A percentile compares a stretch with the other conserved stretches of the same genome.
Evolutionary conservation across 2,329 filamentous ascomycete genomes (phyloP).

Genomic region (Penicillium sp.): DNA sequence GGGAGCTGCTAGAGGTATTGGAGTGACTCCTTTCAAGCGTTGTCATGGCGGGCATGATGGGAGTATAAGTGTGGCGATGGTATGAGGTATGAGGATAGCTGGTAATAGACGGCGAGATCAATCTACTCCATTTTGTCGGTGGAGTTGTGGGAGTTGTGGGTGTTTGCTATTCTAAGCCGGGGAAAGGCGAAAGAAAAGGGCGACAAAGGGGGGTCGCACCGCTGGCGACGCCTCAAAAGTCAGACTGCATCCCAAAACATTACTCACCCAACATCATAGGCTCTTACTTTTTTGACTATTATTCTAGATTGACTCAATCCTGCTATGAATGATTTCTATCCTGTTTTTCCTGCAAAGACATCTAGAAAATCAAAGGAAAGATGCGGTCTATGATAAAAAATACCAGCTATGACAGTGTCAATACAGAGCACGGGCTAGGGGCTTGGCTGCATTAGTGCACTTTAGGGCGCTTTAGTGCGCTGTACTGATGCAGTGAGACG

Average conservation of each 20-base stretch:
- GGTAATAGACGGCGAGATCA: background rate
- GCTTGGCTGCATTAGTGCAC: slow-evolving; percentile 10
- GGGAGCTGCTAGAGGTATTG: slow-evolving; percentile 36
- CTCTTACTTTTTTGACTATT: background rate
- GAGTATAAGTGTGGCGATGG: background rate
- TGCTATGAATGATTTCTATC: background rate
- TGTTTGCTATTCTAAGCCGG: slow-evolving; percentile 6
- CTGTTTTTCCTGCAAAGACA: background rate
- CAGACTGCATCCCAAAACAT: background rate
- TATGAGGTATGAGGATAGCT: too few relatives aligned
- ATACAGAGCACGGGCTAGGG: background rate
- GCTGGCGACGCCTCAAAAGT: background rate
- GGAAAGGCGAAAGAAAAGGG: slow-evolving; percentile 10
- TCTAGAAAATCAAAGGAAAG: background rate
- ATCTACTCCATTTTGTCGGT: slow-evolving; percentile 14
- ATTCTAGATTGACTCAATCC: background rate
- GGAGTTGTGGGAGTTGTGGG: slow-evolving; percentile 2
- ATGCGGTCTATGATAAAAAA: slow-evolving; percentile 1
- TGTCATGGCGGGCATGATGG: slow-evolving; percentile 28
- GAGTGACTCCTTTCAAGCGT: slow-evolving; percentile 36
- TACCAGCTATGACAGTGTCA: slow-evolving; percentile 8
- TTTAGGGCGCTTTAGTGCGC: too few relatives aligned
- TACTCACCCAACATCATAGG: slow-evolving; percentile 3
- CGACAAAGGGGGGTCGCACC: slow-evolving; percentile 9
- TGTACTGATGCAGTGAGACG: too few relatives aligned